Conservation (phyloP, 2,329 filamentous ascomycete species). For the Bipolaris oryzae region DNA sequence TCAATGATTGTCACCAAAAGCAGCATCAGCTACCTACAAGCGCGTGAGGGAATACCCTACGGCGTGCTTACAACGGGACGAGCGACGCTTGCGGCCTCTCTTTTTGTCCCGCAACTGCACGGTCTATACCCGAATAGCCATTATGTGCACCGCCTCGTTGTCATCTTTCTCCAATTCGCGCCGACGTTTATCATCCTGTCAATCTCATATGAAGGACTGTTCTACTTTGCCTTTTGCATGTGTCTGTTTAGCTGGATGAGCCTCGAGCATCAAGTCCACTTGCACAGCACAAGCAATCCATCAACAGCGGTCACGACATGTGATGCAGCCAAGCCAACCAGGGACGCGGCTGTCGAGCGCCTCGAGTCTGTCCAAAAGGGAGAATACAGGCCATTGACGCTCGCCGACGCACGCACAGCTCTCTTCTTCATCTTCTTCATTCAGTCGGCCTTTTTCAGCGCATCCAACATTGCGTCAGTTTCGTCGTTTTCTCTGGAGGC, state of each 20-base stretch:
- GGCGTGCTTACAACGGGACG: conserved; percentile 90
- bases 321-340: conserved; percentile 49
- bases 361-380: conserved; percentile 39
- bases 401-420: conserved; percentile 85
- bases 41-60: conserved; percentile 80
- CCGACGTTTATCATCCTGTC: conserved; percentile 95
- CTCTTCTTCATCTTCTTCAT: conserved; percentile 95
- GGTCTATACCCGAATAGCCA: conserved; percentile 79
- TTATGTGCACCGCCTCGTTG: conserved; percentile 86
- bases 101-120: conserved; percentile 82
- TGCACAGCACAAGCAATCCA: conserved; percentile 39
- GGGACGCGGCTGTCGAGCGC: conserved; percentile 42
- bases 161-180: conserved; percentile 91
- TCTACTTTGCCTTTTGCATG: conserved; percentile 88
- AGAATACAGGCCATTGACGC: conserved; percentile 69
- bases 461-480: conserved; percentile 92
- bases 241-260: conserved; percentile 87
- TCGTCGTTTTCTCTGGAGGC: conserved; percentile 93
- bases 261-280: conserved; percentile 80
- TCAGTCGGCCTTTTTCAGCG: conserved; percentile 96
- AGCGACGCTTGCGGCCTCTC: conserved; percentile 74
- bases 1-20: conserved; percentile 86
- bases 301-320: conserved; percentile 16
- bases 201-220: conserved; percentile 95
- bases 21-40: conserved; percentile 82